Percentiles rank a stretch among this genome's conserved stretches.
These are phyloP conservation scores for Saprolegnia diclina DNA, from an alignment of 352 stramenopile species.

Conservation along the genomic window DNA sequence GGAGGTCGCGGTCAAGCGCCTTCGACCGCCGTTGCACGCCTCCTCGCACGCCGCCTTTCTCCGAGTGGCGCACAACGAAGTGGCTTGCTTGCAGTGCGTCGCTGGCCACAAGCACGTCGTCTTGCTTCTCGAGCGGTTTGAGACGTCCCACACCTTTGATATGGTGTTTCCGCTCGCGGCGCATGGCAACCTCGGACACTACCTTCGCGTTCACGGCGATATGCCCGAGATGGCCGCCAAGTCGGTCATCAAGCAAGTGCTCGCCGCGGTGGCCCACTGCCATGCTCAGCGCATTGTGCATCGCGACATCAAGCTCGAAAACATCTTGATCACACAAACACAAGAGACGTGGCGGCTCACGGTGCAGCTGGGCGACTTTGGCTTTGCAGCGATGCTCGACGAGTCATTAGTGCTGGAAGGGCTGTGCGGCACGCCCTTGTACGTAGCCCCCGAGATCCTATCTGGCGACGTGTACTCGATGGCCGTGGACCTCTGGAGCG, in stretches of 20 bases:
- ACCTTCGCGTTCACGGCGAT: not conserved
- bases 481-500: slow-evolving; percentile 68
- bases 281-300: slow-evolving; percentile 60
- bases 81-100: not conserved
- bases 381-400: slow-evolving; percentile 49
- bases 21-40: too few species aligned
- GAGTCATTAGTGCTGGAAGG: slow-evolving; percentile 36
- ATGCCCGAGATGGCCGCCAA: slow-evolving; percentile 47
- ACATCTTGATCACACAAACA: slow-evolving; percentile 33
- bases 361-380: slow-evolving; percentile 74
- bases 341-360: slow-evolving; percentile 5
- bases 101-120: not conserved
- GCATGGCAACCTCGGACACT: not conserved
- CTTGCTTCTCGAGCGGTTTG: not conserved
- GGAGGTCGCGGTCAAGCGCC: too few species aligned
- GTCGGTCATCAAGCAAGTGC: slow-evolving; percentile 53
- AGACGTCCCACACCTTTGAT: not conserved
- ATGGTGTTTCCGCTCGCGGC: not conserved
- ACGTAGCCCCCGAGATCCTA: slow-evolving; percentile 59
- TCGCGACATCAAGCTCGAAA: slow-evolving; percentile 75
- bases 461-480: slow-evolving; percentile 51
- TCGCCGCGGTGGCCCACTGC: slow-evolving; percentile 49
- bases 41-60: too few species aligned
- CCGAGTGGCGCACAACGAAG: not conserved
- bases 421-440: slow-evolving; percentile 70